Evolutionary conservation across 257 asterid species (phyloP).

Genomic region (Ligustrum vulgare): DNA sequence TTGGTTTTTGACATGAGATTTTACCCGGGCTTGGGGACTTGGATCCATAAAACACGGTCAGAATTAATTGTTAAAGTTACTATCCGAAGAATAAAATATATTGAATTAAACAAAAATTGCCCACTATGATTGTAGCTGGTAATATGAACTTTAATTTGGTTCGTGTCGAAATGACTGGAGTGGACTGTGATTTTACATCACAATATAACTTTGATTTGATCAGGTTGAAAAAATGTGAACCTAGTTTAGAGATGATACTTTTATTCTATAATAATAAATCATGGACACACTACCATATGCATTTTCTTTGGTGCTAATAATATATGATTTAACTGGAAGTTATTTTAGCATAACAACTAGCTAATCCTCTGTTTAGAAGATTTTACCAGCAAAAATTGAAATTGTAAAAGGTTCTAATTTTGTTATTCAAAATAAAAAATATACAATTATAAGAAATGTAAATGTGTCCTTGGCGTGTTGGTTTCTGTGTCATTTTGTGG

Average conservation of each 20-base stretch:
- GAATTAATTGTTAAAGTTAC: background rate
- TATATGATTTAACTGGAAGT: background rate
- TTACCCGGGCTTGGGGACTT: background rate
- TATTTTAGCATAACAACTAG: background rate
- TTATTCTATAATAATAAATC: background rate
- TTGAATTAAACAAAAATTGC: background rate
- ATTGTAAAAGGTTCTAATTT: background rate
- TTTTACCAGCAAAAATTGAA: background rate
- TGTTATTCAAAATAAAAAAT: background rate
- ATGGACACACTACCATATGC: background rate
- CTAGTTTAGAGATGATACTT: background rate
- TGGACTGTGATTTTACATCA: background rate
- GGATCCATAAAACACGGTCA: background rate
- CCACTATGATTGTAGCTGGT: background rate
- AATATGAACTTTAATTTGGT: background rate
- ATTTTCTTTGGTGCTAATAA: background rate
- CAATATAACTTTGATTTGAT: background rate
- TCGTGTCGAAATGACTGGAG: background rate
- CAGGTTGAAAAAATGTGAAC: background rate
- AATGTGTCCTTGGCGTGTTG: background rate
- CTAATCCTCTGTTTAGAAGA: background rate
- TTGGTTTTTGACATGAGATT: background rate
- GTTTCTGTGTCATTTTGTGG: background rate
- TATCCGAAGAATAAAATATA: background rate
- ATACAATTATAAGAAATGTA: background rate